These are phyloP conservation scores for Rosa hybrid DNA, from an alignment of 331 rosid species.

Conservation along the genomic window DNA sequence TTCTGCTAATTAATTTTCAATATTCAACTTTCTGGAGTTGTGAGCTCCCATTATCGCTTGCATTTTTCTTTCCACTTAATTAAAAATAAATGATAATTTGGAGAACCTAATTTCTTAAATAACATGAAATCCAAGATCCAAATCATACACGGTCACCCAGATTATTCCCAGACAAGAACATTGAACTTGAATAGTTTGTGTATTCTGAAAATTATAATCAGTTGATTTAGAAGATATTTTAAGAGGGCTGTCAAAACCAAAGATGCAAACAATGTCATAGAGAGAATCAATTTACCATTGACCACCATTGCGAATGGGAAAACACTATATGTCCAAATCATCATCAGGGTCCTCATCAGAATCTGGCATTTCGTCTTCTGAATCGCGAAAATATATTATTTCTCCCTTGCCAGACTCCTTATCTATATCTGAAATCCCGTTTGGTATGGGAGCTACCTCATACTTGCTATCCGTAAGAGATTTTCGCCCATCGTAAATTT, in stretches of 20 bases:
- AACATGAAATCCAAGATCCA: not conserved
- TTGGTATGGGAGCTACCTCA: constrained; percentile 38
- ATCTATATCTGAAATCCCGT: constrained; percentile 27
- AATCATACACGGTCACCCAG: not conserved
- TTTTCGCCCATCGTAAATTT: constrained; percentile 87
- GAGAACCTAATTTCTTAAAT: not conserved
- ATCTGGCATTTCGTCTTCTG: constrained; percentile 97
- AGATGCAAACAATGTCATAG: not conserved
- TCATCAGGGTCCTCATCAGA: constrained; percentile 98
- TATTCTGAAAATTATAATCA: not conserved
- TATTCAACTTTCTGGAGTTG: not conserved
- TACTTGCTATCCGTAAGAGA: constrained; percentile 46
- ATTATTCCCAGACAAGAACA: not conserved
- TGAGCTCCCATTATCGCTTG: not conserved
- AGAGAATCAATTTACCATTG: constrained; percentile 1
- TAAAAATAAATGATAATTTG: not conserved
- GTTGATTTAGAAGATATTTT: not conserved
- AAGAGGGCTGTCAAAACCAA: constrained; percentile 6
- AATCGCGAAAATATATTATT: constrained; percentile 85
- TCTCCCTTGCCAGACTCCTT: constrained; percentile 74
- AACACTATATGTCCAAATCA: constrained; percentile 79
- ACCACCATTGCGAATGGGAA: not conserved
- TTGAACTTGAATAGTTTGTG: not conserved
- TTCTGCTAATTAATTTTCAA: not conserved
- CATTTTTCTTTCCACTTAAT: not conserved